Conservation (phyloP, 1,139 yeast species). For the Kodamaea anthophila region DNA sequence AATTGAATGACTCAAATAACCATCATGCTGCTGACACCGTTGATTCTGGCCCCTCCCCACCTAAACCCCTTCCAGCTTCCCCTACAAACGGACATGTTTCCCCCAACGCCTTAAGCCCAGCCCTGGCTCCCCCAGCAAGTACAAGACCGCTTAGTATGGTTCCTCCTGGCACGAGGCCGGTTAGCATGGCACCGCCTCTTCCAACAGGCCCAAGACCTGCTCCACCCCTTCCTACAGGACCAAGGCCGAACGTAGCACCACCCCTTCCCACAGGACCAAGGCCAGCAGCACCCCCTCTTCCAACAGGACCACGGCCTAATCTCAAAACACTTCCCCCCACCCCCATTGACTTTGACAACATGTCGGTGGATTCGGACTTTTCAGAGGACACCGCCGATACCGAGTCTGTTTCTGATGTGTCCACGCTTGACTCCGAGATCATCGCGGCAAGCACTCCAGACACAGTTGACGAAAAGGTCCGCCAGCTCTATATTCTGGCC, state of each 20-base stretch:
- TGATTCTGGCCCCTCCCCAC: no score
- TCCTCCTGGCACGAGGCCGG: no score
- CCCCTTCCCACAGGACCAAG: constrained; percentile 19
- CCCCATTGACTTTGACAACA: background rate
- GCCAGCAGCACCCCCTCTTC: background rate
- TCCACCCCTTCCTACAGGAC: constrained; percentile 3
- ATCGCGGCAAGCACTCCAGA: constrained; percentile 17
- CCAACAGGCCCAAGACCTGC: background rate
- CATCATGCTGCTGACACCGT: no score
- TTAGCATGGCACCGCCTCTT: no score
- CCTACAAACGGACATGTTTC: no score
- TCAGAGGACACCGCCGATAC: constrained; percentile 13
- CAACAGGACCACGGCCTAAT: constrained; percentile 5
- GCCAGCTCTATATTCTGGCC: constrained; percentile 28
- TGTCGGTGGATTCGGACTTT: constrained; percentile 2
- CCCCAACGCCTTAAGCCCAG: no score
- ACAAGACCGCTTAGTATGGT: no score
- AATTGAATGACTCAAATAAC: no score
- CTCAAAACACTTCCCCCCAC: constrained; percentile 7
- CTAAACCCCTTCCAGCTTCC: no score
- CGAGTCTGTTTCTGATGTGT: constrained; percentile 12
- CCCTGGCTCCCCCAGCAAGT: no score
- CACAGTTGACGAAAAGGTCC: constrained; percentile 17
- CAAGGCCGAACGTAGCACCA: constrained; percentile 1
- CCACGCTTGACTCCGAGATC: constrained; percentile 20